phyloP scores from a whole-genome alignment of 2,329 filamentous ascomycete species.

The Aspergillus jensenii region DNA sequence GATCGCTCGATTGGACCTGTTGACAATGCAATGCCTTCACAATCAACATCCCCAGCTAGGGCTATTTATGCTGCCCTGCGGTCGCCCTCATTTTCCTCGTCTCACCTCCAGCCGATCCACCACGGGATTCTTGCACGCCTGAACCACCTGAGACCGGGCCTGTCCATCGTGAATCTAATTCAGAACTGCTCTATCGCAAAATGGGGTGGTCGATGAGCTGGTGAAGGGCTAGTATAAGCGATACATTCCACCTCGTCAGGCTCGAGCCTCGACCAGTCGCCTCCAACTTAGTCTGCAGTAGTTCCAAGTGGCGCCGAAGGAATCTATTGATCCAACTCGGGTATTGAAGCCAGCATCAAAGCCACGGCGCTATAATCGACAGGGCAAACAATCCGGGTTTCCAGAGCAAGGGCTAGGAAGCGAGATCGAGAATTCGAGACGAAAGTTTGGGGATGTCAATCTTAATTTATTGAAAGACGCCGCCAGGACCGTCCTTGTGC shows the following conservation, averaged over 20 bases:
- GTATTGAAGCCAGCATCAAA: not conserved
- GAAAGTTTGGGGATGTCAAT: not conserved
- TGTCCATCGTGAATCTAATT: not conserved
- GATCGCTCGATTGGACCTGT: conserved; percentile 3
- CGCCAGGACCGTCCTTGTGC: not conserved
- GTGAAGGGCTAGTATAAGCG: conserved; percentile 3
- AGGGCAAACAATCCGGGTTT: not conserved
- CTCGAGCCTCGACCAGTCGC: not conserved
- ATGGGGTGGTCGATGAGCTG: not conserved
- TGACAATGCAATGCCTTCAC: not conserved
- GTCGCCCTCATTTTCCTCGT: conserved; percentile 5
- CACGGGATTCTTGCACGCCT: not conserved
- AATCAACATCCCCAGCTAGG: conserved; percentile 3
- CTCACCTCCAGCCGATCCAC: conserved; percentile 7
- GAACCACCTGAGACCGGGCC: not conserved
- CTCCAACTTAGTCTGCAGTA: conserved; percentile 3
- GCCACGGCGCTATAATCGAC: too few species aligned
- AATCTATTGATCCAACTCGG: not conserved
- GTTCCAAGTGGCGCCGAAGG: conserved; percentile 3
- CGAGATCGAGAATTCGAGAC: not conserved
- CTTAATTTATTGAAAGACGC: not conserved
- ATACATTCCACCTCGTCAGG: conserved; percentile 1
- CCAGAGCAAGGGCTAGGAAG: not conserved
- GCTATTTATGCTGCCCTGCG: conserved; percentile 9
- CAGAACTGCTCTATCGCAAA: not conserved